Percentiles rank a stretch among this genome's conserved stretches.
phyloP scores from a whole-genome alignment of 768 basidiomycete genomes.

The Termitomyces sp. region DNA sequence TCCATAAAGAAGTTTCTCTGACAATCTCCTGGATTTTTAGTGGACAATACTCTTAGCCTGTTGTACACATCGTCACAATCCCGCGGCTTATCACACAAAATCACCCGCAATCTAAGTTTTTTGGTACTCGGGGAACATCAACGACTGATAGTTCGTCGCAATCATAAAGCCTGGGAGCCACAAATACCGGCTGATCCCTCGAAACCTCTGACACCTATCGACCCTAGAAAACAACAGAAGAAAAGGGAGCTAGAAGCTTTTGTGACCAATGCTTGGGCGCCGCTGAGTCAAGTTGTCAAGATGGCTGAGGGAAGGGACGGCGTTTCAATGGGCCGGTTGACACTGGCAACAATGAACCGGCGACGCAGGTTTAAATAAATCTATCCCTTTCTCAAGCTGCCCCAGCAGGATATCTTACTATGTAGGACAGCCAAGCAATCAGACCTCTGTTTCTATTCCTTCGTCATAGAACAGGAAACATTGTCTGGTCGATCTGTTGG shows the following conservation, averaged over 20 bases:
- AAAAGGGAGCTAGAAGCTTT: constrained; percentile 20
- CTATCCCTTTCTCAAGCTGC: neutral
- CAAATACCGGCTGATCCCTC: constrained; percentile 18
- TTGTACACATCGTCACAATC: constrained; percentile 57
- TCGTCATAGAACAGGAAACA: neutral
- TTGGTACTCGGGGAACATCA: constrained; percentile 30
- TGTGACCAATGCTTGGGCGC: constrained; percentile 35
- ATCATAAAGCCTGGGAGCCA: constrained; percentile 31
- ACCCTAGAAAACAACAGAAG: constrained; percentile 7
- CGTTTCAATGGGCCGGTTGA: constrained; percentile 46
- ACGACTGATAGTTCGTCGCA: constrained; percentile 16
- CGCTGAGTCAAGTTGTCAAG: constrained; percentile 46
- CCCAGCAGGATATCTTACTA: neutral
- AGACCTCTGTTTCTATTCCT: neutral
- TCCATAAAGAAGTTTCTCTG: neutral
- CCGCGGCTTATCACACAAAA: constrained; percentile 55
- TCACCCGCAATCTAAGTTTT: constrained; percentile 50
- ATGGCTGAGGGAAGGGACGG: constrained; percentile 55
- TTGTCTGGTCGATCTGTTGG: constrained; percentile 3
- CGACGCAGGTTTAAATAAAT: constrained; percentile 11
- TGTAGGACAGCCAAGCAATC: neutral
- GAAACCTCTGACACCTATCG: constrained; percentile 3
- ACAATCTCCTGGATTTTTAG: constrained; percentile 28
- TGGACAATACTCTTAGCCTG: constrained; percentile 62
- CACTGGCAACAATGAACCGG: constrained; percentile 3